Base-by-base conservation (phyloP, 129 eudicot species). In the Deinandra increscens region DNA sequence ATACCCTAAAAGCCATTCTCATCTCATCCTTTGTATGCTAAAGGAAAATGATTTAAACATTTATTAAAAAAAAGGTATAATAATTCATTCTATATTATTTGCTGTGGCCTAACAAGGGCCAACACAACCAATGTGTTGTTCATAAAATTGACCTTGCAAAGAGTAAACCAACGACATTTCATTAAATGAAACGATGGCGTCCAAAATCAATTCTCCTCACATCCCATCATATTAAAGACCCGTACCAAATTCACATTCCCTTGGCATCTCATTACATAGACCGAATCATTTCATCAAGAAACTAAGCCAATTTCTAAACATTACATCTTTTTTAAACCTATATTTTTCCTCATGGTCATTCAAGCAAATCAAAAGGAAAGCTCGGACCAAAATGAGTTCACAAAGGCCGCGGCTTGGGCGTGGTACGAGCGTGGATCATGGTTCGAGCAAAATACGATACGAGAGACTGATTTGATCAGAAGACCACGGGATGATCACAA, bases 371-470 rank as follows among this genome's bases (percentile, higher is more conserved):
- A 11, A 17, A 75, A 61, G 66, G 60, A 70, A 42, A 56, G 26
- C 39, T 12, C 10, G 8, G 85, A 87, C 71, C 80, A 84, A 17
- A 44, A 69, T 11, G 80, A 83, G 1, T 5, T 87, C 33, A 75
- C 76, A 19, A 87, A 80, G 76, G 86, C 94, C 0, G 85, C 94
- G 9, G 89, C 94, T 70, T 87, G 89, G 94, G 89, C 94, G 6
- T 85, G 95, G 95, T 79, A 80, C n/a, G 77, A 88, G 62, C 88
- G 79, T 4, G 90, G 90, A 54, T 87, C 90, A 17, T 85, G 84
- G 44, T 78, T 83, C 36, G 86, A 84, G 38, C 73, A 78, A 2
- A 67, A 64, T 7, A 44, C 81, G 6, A 65, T 75, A 20, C 55
- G 23, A 6, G 90, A 87, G 53, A 69, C 12, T 12, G 86, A 84